These are phyloP conservation scores for Petrea volubilis DNA, from an alignment of 257 asterid genomes.

Conservation along the genomic window DNA sequence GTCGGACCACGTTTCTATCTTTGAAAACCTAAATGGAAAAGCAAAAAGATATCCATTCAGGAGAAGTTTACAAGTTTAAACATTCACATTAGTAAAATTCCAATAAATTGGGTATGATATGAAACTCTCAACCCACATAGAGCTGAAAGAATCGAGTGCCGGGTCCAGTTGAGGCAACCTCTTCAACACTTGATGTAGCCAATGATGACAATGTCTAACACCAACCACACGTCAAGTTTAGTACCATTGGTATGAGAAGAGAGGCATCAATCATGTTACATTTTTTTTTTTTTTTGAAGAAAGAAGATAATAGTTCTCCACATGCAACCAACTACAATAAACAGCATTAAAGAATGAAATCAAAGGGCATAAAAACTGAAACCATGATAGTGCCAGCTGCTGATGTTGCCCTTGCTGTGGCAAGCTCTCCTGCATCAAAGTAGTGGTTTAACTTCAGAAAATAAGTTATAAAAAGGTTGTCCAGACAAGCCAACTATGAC, in stretches of 20 bases:
- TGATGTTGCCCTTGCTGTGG: conserved; percentile 77
- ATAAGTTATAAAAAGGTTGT: neutral
- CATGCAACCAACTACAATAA: neutral
- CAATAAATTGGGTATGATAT: neutral
- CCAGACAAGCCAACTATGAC: neutral
- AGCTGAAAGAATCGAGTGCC: conserved; percentile 86
- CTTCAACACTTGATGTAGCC: conserved; percentile 76
- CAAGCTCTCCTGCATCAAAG: conserved; percentile 71
- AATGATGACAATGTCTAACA: conserved; percentile 71
- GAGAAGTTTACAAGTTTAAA: conserved; percentile 25
- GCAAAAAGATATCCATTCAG: conserved; percentile 17
- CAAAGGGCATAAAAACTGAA: conserved; percentile 16
- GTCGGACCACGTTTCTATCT: conserved; percentile 61
- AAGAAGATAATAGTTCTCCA: too few relatives aligned
- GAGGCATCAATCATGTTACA: neutral
- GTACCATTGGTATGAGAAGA: neutral
- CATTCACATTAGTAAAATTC: neutral
- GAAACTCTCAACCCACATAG: conserved; percentile 55
- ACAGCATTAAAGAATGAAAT: neutral
- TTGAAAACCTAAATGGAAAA: conserved; percentile 48
- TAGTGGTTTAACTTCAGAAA: conserved; percentile 20
- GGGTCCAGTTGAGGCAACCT: conserved; percentile 82
- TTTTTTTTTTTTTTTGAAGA: too few relatives aligned
- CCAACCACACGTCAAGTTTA: conserved; percentile 35
- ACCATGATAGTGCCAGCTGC: conserved; percentile 90